These are phyloP conservation scores for Tinospora cordifolia DNA, from an alignment of 164 flowering plant genomes.

Conservation along the genomic window DNA sequence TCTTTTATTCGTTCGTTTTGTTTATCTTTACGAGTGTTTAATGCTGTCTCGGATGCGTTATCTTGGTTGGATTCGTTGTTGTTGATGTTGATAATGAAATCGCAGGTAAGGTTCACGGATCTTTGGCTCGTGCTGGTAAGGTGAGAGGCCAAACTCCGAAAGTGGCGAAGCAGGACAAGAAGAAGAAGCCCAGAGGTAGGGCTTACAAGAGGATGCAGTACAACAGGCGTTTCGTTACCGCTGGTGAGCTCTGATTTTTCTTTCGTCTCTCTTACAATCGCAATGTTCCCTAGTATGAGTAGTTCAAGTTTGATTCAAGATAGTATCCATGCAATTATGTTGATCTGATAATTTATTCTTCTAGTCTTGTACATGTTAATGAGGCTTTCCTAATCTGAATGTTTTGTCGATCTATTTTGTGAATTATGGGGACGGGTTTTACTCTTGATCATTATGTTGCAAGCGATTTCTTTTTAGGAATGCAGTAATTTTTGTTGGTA, in stretches of 20 bases:
- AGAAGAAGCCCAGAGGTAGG: conserved; percentile 88
- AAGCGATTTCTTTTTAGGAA: too few relatives aligned
- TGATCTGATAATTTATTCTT: too few relatives aligned
- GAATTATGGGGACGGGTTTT: too few relatives aligned
- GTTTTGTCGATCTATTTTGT: too few relatives aligned
- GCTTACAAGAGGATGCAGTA: conserved; percentile 91
- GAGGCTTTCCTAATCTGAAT: too few relatives aligned
- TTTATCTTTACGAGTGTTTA: neutral
- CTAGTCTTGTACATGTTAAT: too few relatives aligned
- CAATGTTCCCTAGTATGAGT: neutral
- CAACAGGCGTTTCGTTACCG: conserved; percentile 91
- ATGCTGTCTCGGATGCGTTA: neutral
- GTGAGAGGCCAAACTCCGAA: conserved; percentile 90
- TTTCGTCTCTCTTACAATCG: neutral
- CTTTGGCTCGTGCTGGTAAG: conserved; percentile 89
- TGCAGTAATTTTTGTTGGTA: too few relatives aligned
- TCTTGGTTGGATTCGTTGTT: neutral
- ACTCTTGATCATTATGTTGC: too few relatives aligned
- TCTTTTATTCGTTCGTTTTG: neutral
- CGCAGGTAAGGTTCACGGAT: conserved; percentile 88
- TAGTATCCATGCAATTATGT: neutral
- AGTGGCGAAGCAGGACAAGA: conserved; percentile 89
- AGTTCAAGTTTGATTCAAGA: neutral
- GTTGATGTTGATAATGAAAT: conserved; percentile 1
- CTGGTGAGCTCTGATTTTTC: conserved; percentile 37